Conservation (phyloP, 176 grass and related monocot genomes). For the Oryza meyeriana region DNA sequence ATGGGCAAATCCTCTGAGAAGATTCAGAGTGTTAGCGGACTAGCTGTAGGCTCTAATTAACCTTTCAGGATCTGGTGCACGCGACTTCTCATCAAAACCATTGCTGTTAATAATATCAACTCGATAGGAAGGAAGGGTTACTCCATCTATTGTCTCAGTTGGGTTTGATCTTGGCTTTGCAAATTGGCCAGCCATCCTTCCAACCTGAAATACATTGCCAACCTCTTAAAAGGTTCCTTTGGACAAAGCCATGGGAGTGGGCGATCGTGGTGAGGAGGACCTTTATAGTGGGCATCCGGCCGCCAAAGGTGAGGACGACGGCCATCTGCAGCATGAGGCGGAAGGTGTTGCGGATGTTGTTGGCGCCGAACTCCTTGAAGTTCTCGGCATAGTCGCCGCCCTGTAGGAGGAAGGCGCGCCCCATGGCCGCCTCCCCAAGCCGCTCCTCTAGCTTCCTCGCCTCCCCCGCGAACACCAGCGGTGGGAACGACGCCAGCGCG, state of each 20-base stretch:
- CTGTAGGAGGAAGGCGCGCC: conserved; percentile 54
- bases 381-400: conserved; percentile 71
- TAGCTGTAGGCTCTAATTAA: conserved; percentile 42
- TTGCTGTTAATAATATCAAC: conserved; percentile 50
- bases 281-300: conserved; percentile 40
- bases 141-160: conserved; percentile 39
- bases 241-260: background rate
- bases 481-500: conserved; percentile 12
- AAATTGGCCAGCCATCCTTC: conserved; percentile 58
- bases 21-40: conserved; percentile 51
- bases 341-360: conserved; percentile 54
- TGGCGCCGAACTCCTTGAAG: conserved; percentile 51
- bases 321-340: conserved; percentile 43
- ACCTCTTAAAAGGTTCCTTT: background rate
- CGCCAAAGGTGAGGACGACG: conserved; percentile 42
- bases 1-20: conserved; percentile 48
- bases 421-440: conserved; percentile 53
- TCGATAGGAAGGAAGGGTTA: conserved; percentile 47
- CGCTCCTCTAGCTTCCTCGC: conserved; percentile 48
- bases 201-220: conserved; percentile 43
- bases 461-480: conserved; percentile 40
- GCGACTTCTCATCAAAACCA: conserved; percentile 46
- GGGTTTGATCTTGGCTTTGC: conserved; percentile 52
- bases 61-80: conserved; percentile 43
- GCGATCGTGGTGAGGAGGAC: background rate